Conservation (phyloP, 2,329 filamentous ascomycete genomes). For the Fusarium solani-melongenae region DNA sequence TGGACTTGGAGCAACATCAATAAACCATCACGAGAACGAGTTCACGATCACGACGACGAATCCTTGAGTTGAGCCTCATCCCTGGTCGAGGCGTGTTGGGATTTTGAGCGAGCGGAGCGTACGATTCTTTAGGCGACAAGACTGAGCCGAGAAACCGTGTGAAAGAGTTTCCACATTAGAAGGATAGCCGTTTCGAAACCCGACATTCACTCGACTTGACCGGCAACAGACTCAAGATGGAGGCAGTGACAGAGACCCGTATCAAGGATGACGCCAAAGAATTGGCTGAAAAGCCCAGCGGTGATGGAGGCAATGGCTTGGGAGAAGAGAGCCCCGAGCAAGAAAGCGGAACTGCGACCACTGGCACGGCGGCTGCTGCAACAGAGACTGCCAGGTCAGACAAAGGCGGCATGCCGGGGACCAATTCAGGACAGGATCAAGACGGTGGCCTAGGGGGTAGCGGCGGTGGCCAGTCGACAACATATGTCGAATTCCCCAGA, state of each 20-base stretch:
- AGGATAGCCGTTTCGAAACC: neutral
- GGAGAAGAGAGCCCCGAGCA: too few species aligned
- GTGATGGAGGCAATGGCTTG: neutral
- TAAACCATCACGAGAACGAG: conserved; percentile 3
- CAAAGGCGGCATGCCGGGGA: neutral
- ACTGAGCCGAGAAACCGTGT: neutral
- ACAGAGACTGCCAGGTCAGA: neutral
- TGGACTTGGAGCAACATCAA: conserved; percentile 1
- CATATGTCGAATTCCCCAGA: neutral
- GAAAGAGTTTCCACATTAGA: neutral
- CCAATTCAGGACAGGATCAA: neutral
- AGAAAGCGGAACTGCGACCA: neutral
- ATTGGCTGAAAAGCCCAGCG: conserved; percentile 2
- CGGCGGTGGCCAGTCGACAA: neutral
- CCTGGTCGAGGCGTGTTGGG: neutral
- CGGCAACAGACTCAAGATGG: conserved; percentile 11
- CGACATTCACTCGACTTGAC: neutral
- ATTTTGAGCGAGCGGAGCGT: neutral
- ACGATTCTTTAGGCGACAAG: neutral
- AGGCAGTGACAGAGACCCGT: conserved; percentile 9
- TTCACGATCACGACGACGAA: conserved; percentile 2
- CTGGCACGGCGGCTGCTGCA: neutral
- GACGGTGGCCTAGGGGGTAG: neutral
- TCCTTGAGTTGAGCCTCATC: neutral
- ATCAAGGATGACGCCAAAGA: conserved; percentile 1